phyloP scores from a whole-genome alignment of 2,329 filamentous ascomycete species.

The Scleromitrula shiraiana region DNA sequence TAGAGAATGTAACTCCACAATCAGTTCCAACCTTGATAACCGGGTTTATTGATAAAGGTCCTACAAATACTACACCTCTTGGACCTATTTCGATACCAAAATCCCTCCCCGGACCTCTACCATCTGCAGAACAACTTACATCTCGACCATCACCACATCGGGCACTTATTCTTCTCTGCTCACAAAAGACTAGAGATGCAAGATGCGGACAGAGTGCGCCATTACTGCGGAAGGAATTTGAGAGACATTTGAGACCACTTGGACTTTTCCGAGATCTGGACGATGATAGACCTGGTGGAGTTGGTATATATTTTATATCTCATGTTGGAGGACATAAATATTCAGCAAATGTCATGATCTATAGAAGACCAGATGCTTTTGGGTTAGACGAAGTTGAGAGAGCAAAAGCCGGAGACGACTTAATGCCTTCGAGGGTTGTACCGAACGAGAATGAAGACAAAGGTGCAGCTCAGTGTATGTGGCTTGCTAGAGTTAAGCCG shows the following conservation, averaged over 20 bases:
- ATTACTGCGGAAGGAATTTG: slow-evolving; percentile 78
- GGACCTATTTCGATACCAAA: slow-evolving; percentile 53
- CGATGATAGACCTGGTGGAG: slow-evolving; percentile 82
- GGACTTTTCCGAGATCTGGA: slow-evolving; percentile 81
- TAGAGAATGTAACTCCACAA: slow-evolving; percentile 75
- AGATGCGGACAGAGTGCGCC: slow-evolving; percentile 93
- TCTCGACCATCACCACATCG: slow-evolving; percentile 69
- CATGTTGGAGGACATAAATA: slow-evolving; percentile 98
- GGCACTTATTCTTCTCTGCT: slow-evolving; percentile 87
- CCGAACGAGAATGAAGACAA: slow-evolving; percentile 30
- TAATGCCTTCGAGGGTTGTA: slow-evolving; percentile 22
- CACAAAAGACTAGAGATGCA: slow-evolving; percentile 86
- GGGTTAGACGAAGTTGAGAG: slow-evolving; percentile 26
- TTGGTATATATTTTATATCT: slow-evolving; percentile 92
- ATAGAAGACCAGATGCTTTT: slow-evolving; percentile 46
- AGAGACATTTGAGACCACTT: slow-evolving; percentile 76
- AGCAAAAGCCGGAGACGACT: slow-evolving; percentile 29
- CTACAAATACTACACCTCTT: slow-evolving; percentile 58
- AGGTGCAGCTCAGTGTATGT: slow-evolving; percentile 81
- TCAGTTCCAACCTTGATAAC: slow-evolving; percentile 65
- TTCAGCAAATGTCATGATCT: slow-evolving; percentile 88
- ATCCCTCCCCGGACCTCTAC: slow-evolving; percentile 27
- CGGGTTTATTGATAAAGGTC: slow-evolving; percentile 59
- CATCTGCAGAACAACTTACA: slow-evolving; percentile 36
- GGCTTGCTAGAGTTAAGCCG: slow-evolving; percentile 76